phyloP scores from a whole-genome alignment of 2,329 filamentous ascomycete species.

The Coniochaeta pulveracea region DNA sequence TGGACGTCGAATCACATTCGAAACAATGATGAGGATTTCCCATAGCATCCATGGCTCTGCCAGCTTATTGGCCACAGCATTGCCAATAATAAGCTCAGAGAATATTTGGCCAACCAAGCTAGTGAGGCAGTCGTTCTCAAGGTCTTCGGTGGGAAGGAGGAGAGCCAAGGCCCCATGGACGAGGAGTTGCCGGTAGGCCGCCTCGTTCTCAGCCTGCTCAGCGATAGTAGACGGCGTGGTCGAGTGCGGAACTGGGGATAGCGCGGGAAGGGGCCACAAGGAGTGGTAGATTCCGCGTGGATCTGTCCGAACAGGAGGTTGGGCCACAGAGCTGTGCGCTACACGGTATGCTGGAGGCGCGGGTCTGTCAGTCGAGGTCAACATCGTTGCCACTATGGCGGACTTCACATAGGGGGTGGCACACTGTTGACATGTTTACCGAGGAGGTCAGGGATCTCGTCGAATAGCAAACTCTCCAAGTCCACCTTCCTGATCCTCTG shows the following conservation, averaged over 20 bases:
- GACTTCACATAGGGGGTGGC: constrained; percentile 8
- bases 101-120: constrained; percentile 79
- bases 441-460: constrained; percentile 77
- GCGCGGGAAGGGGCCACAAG: constrained; percentile 66
- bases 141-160: constrained; percentile 81
- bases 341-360: constrained; percentile 55
- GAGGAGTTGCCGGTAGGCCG: constrained; percentile 77
- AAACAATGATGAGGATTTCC: constrained; percentile 68
- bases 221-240: constrained; percentile 36
- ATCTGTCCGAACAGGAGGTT: constrained; percentile 48
- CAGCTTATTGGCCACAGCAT: constrained; percentile 65
- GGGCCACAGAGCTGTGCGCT: constrained; percentile 46
- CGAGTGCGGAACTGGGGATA: constrained; percentile 62
- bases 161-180: constrained; percentile 72
- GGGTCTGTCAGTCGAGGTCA: constrained; percentile 12
- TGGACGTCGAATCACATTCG: constrained; percentile 25
- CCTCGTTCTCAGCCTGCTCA: constrained; percentile 66
- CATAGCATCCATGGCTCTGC: constrained; percentile 85
- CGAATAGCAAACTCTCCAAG: constrained; percentile 68
- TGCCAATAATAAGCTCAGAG: constrained; percentile 80
- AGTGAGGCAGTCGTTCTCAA: constrained; percentile 77
- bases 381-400: no score
- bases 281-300: constrained; percentile 70
- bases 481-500: constrained; percentile 76
- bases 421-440: constrained; percentile 70